Base-by-base conservation (phyloP, 1,139 yeast species). In the Taphrina betulina region DNA sequence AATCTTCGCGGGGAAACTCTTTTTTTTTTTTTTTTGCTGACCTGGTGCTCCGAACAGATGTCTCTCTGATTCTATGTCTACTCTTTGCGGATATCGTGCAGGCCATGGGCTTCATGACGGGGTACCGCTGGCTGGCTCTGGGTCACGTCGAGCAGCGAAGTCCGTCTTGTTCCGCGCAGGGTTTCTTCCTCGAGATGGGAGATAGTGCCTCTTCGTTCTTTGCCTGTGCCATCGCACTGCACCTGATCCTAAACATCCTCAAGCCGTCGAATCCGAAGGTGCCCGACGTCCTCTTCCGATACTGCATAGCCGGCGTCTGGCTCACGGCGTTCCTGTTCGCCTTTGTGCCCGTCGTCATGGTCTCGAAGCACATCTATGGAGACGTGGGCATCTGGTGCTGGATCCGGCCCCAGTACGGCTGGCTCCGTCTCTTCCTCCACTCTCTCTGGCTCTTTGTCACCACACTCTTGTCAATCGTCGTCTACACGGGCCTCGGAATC, bases 321-420 rank as follows among this genome's bases (percentile, higher is more conserved):
- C 29, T 26, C 33, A 10, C 19, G 16, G 33, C 33, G 10, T 14
- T 40, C n/a, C 33, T 40, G 19, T 17, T 40, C 33, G 8, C 44
- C 5, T n/a, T 24, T 12, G 44, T 40, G 1, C 44, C 44, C 12
- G 20, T n/a, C 3, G 33, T 28, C 24, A 22, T 40, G 20, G 24
- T 8, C 19, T 20, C 33, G 16, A 22, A 20, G 22, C n/a, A n/a
- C n/a, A 23, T 40, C 33, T 40, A 40, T 16, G 33, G 33, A 24
- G 24, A 40, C 19, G 44, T 33, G 17, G 44, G 44, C 22, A 22
- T 26, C 3, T 40, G 44, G 44, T 40, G 44, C n/a, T 40, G 44
- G 44, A 40, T 40, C 5, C 22, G 20, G 0, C 17, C 17, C 20
- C 19, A 40, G 33, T 40, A 40, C 31, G 17, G 22, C 10, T 40